Base-by-base conservation (phyloP, 2,329 filamentous ascomycete genomes). In the Fusarium bulbicola region DNA sequence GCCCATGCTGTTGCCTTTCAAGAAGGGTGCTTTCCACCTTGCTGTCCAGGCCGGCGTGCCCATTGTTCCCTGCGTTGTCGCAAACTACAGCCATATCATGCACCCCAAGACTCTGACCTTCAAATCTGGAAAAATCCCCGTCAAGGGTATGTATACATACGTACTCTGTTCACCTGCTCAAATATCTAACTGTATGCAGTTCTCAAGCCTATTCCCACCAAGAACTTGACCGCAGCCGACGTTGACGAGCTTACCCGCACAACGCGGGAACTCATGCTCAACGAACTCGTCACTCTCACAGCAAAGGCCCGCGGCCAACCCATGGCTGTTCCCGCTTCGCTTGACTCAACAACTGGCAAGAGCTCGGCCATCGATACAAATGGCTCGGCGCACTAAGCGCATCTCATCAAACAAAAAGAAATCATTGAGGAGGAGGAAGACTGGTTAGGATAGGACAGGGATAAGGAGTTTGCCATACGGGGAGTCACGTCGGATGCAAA, bases 11-110 rank as follows among this genome's bases (percentile, higher is more conserved):
- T 86, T 98, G 61, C 93, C 95, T n/a, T 99, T 98, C 88, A 99
- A 99, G 85, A 99, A 99, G 86, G 96, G 96, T 67, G 96, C 95
- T 52, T 99, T 99, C 84, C 95, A 99, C 82, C 88, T 99, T 39
- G 96, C 96, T 50, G 90, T 99, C 26, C 93, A 98, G 86, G 95
- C 95, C 5, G 93, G 94, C 74, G 96, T 98, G 11, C 95, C 95
- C 32, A 93, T 99, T 77, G 92, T 99, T 7, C 96, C 96, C 0
- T 88, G 97, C 40, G 92, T 95, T 52, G 89, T 90, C 36, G 92
- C 93, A 80, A 95, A 95, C 83, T 95, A 95, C 82, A 91, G 91
- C 76, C 89, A 94, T 79, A 80, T 95, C 39, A 83, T 95, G 72
- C 90, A 90, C 77, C 82, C 91, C 75, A 91, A 91, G 83, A 85